phyloP scores from a whole-genome alignment of 2,329 filamentous ascomycete species.

The Phaeosphaeriaceae sp. region DNA sequence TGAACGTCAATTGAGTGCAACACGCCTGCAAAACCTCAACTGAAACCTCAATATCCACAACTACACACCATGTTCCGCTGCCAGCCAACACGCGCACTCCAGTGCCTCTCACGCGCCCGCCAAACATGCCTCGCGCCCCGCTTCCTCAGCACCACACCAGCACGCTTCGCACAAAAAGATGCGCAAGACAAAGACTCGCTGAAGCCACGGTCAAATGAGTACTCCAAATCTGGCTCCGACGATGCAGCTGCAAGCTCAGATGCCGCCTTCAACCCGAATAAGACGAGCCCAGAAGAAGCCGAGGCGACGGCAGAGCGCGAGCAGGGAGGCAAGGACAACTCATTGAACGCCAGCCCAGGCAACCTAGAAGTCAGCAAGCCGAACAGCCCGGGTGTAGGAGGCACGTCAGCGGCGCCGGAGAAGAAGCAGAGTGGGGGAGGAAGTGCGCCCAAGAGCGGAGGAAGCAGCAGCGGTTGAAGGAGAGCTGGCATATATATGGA shows the following conservation, averaged over 20 bases:
- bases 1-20: neutral
- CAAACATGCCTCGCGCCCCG: slow-evolving; percentile 21
- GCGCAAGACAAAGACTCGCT: slow-evolving; percentile 65
- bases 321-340: slow-evolving; percentile 34
- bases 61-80: slow-evolving; percentile 35
- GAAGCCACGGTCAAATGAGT: slow-evolving; percentile 71
- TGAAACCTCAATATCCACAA: neutral
- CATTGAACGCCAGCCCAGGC: slow-evolving; percentile 67
- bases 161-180: slow-evolving; percentile 49
- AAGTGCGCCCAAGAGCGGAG: slow-evolving; percentile 47
- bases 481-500: neutral
- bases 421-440: slow-evolving; percentile 45
- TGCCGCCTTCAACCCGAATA: slow-evolving; percentile 73
- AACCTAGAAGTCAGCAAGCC: slow-evolving; percentile 66
- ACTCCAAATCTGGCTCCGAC: slow-evolving; percentile 72
- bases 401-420: slow-evolving; percentile 49
- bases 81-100: slow-evolving; percentile 28
- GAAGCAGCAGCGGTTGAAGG: slow-evolving; percentile 2
- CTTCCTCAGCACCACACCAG: slow-evolving; percentile 31
- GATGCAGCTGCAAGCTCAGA: slow-evolving; percentile 63
- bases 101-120: slow-evolving; percentile 20
- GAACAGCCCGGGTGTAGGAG: slow-evolving; percentile 47
- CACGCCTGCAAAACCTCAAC: neutral
- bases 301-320: slow-evolving; percentile 51
- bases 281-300: slow-evolving; percentile 72